Conservation (phyloP, 192 early-diverging fungal species). For the Phlyctochytrium planicorne region DNA sequence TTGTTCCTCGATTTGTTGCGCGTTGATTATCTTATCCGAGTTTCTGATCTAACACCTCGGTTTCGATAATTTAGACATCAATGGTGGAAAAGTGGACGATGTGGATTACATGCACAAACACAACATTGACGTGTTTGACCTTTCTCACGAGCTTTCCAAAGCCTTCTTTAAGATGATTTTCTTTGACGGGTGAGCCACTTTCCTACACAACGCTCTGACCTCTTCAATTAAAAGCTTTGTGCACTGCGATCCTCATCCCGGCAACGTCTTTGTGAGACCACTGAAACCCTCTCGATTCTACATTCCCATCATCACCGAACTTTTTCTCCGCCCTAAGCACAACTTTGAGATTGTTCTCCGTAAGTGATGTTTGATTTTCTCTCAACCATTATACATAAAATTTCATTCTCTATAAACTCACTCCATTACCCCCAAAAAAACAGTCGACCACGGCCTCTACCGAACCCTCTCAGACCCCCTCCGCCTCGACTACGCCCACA, state of each 20-base stretch:
- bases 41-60: no score
- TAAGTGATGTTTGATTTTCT: not conserved
- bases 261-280: constrained; percentile 64
- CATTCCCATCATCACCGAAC: constrained; percentile 24
- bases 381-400: not conserved
- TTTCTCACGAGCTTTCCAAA: constrained; percentile 73
- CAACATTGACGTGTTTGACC: constrained; percentile 69
- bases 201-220: not conserved
- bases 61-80: not conserved
- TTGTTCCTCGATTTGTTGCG: not conserved
- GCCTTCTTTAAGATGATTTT: constrained; percentile 91
- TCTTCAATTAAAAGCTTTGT: constrained; percentile 37
- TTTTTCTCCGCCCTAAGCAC: constrained; percentile 13
- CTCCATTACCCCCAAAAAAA: not conserved
- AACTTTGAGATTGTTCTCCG: constrained; percentile 87
- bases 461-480: constrained; percentile 68
- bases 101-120: constrained; percentile 64
- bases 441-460: constrained; percentile 83
- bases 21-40: not conserved
- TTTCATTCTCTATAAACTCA: constrained; percentile 1
- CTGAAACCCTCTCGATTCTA: constrained; percentile 15
- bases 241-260: constrained; percentile 95
- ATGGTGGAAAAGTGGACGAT: constrained; percentile 78
- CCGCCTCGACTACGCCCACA: constrained; percentile 79
- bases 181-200: constrained; percentile 53